Evolutionary conservation across 371 early-diverging fungal genomes (phyloP).

Genomic region (Mortierella sp.): DNA sequence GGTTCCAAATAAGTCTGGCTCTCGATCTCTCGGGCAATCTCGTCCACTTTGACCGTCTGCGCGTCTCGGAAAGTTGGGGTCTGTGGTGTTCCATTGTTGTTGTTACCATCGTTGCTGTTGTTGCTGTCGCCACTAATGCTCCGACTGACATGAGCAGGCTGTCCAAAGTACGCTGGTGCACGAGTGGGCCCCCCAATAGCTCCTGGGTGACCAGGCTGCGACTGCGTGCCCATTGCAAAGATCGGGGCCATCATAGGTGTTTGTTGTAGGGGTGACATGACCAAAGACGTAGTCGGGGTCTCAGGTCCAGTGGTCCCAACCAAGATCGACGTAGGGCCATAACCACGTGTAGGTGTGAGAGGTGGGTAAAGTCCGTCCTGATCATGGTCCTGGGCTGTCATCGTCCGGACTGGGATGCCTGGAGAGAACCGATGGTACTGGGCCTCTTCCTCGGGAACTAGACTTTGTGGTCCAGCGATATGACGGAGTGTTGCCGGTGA

Average conservation of each 20-base stretch:
- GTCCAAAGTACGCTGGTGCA: neutral
- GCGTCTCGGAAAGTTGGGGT: conserved; percentile 27
- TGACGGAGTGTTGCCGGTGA: neutral
- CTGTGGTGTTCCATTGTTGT: neutral
- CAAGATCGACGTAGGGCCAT: conserved; percentile 26
- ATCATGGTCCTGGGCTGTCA: conserved; percentile 15
- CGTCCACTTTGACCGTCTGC: conserved; percentile 34
- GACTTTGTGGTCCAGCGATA: conserved; percentile 28
- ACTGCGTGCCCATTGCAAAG: neutral
- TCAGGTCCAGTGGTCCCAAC: conserved; percentile 25
- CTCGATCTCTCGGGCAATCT: conserved; percentile 39
- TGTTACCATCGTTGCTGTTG: neutral
- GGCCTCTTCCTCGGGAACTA: conserved; percentile 45
- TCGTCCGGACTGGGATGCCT: conserved; percentile 20
- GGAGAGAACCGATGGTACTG: conserved; percentile 34
- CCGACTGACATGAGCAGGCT: neutral
- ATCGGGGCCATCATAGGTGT: conserved; percentile 15
- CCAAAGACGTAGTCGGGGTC: neutral
- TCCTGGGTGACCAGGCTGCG: neutral
- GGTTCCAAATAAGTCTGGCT: conserved; percentile 15
- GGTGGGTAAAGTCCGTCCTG: conserved; percentile 30
- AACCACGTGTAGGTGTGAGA: conserved; percentile 20
- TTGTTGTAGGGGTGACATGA: neutral
- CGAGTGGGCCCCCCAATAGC: neutral
- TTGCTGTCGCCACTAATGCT: neutral